These are phyloP conservation scores for Tuber aestivum DNA, from an alignment of 495 filamentous ascomycete genomes.

Conservation along the genomic window DNA sequence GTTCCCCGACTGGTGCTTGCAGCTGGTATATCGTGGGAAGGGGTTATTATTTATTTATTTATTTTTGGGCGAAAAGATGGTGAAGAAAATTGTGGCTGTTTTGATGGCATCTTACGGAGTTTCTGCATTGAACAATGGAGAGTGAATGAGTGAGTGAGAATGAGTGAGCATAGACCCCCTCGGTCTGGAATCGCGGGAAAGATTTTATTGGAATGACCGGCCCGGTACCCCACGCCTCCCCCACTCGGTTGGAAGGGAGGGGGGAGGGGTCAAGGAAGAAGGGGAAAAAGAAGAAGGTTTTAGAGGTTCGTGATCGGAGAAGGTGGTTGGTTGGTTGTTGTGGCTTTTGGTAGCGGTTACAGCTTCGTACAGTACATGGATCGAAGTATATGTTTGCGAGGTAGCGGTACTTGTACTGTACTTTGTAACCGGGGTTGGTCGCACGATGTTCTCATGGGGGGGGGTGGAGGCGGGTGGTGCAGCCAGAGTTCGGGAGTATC, in stretches of 20 bases:
- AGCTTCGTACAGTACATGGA: background rate
- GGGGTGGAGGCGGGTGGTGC: background rate
- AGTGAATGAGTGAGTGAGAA: background rate
- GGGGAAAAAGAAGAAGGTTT: background rate
- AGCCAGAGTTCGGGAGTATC: background rate
- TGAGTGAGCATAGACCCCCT: background rate
- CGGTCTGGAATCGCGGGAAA: background rate
- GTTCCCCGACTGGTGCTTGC: background rate
- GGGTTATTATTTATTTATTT: background rate
- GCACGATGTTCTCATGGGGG: background rate
- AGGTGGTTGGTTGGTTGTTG: background rate
- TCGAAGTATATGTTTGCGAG: background rate
- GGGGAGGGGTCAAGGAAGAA: background rate
- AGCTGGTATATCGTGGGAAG: background rate
- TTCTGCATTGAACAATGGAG: background rate
- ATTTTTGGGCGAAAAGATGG: background rate
- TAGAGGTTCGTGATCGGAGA: background rate
- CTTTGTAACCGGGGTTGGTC: conserved; percentile 6
- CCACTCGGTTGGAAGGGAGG: background rate
- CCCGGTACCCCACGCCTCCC: too few species aligned
- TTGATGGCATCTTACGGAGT: background rate
- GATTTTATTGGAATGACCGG: background rate
- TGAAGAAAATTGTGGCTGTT: background rate
- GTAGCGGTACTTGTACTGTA: too few species aligned
- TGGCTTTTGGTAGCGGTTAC: background rate